phyloP scores from a whole-genome alignment of 169 alveolate genomes.

The Blepharisma undulans region DNA sequence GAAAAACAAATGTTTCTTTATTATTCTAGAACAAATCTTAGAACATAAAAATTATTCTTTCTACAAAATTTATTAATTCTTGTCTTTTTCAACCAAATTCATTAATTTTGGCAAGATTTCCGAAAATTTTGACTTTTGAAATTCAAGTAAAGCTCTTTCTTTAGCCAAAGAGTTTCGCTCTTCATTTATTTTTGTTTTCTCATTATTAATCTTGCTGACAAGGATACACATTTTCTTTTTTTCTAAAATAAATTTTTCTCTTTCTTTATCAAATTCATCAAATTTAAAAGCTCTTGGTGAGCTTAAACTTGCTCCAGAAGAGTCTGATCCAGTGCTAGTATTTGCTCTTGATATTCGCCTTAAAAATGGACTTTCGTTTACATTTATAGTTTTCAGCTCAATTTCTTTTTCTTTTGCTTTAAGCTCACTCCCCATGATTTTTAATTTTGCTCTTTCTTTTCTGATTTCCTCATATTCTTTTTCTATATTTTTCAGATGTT shows the following conservation, averaged over 20 bases:
- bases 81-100: neutral
- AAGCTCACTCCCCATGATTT: neutral
- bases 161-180: neutral
- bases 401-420: neutral
- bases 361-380: neutral
- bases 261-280: neutral
- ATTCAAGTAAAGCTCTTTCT: neutral
- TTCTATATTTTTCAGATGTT: neutral
- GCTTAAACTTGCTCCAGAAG: neutral
- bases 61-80: neutral
- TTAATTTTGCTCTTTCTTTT: neutral
- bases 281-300: neutral
- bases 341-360: neutral
- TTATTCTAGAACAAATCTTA: neutral
- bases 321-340: neutral
- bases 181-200: neutral
- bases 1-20: neutral
- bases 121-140: neutral
- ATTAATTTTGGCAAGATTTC: neutral
- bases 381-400: neutral
- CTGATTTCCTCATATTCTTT: neutral
- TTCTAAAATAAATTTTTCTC: neutral
- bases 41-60: neutral
- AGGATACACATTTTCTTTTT: neutral
- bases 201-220: neutral